Evolutionary conservation across 371 early-diverging fungal genomes (phyloP).

Genomic region (Lichtheimia ornata): DNA sequence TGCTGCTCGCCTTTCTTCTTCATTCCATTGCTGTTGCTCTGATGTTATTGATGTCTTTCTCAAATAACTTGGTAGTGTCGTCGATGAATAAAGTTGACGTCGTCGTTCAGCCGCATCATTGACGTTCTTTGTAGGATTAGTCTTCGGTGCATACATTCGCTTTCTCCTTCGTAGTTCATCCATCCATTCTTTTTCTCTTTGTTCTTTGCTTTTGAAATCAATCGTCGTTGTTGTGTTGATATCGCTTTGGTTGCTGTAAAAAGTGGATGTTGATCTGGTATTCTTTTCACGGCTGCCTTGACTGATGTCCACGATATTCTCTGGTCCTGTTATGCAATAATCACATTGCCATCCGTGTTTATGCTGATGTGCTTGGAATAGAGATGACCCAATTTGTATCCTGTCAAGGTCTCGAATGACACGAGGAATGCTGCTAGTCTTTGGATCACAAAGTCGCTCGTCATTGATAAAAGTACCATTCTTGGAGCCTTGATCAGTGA

Average conservation of each 20-base stretch:
- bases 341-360: constrained; percentile 33
- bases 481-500: constrained; percentile 44
- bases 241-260: too few species aligned
- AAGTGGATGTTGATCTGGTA: not conserved
- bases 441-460: constrained; percentile 33
- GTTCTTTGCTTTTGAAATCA: not conserved
- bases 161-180: constrained; percentile 3
- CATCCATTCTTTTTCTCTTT: constrained; percentile 6
- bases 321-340: constrained; percentile 20
- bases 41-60: not conserved
- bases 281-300: constrained; percentile 6
- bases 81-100: constrained; percentile 6
- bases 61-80: not conserved
- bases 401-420: constrained; percentile 29
- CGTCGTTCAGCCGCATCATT: constrained; percentile 10
- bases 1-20: not conserved
- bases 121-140: not conserved
- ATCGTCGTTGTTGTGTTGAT: not conserved
- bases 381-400: constrained; percentile 34
- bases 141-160: not conserved
- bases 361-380: constrained; percentile 40
- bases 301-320: constrained; percentile 18
- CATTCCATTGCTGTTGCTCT: not conserved
- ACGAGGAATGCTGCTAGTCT: constrained; percentile 34
- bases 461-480: constrained; percentile 47